These are phyloP conservation scores for Lepidium aucheri DNA, from an alignment of 345 rosid species.

Conservation along the genomic window DNA sequence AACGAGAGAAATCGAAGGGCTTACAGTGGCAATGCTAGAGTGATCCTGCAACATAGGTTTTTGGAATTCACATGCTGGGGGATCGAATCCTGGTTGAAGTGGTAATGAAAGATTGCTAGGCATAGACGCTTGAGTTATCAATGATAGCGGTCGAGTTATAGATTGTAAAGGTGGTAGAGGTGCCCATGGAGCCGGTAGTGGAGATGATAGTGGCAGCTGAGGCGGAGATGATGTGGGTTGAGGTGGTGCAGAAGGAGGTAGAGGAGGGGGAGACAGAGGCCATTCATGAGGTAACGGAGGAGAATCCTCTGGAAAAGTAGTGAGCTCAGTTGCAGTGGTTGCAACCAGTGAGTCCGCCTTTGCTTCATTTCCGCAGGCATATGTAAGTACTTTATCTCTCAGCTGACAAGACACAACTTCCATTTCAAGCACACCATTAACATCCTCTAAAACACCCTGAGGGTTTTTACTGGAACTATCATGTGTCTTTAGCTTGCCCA, in stretches of 20 bases:
- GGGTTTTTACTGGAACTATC: conserved; percentile 53
- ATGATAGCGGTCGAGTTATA: conserved; percentile 23
- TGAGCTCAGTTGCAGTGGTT: no score
- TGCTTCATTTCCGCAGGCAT: no score
- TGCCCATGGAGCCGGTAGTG: conserved; percentile 71
- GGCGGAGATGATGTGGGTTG: conserved; percentile 31
- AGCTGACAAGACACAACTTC: no score
- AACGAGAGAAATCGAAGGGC: conserved; percentile 2
- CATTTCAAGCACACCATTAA: conserved; percentile 83
- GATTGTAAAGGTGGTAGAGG: conserved; percentile 31
- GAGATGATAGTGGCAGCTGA: conserved; percentile 38
- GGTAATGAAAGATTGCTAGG: conserved; percentile 41
- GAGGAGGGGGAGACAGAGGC: no score
- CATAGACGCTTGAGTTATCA: conserved; percentile 31
- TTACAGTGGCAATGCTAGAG: conserved; percentile 43
- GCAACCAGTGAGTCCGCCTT: no score
- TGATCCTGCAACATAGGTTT: conserved; percentile 35
- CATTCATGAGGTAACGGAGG: no score
- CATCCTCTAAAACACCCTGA: conserved; percentile 67
- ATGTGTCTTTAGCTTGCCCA: conserved; percentile 40
- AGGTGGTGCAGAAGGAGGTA: conserved; percentile 58
- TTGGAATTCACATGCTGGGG: conserved; percentile 46
- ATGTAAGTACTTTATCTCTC: no score
- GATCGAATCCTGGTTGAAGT: conserved; percentile 37
- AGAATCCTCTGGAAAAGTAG: no score